phyloP scores from a whole-genome alignment of 2,329 filamentous ascomycete genomes.

The Calonectria hawksworthii region DNA sequence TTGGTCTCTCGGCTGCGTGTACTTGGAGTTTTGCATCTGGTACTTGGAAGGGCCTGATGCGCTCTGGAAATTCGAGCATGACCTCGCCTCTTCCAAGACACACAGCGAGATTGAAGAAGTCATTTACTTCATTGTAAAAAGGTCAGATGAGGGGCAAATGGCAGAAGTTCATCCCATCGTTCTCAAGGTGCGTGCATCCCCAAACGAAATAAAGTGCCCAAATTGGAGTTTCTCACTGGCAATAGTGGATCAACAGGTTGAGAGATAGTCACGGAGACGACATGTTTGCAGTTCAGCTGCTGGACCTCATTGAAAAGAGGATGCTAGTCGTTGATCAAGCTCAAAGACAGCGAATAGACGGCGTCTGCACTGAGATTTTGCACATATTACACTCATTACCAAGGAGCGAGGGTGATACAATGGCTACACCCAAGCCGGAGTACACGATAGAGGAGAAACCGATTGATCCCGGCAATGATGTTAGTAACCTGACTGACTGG shows the following conservation, averaged over 20 bases:
- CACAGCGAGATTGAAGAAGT: no score
- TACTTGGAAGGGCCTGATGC: background rate
- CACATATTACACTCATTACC: no score
- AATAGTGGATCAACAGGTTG: background rate
- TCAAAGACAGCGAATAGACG: no score
- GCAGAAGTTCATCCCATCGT: background rate
- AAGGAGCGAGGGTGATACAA: no score
- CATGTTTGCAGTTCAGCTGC: background rate
- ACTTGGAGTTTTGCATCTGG: constrained; percentile 1
- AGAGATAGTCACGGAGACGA: background rate
- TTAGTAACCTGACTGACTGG: no score
- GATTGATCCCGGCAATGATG: no score
- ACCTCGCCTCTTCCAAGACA: background rate
- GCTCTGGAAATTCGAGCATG: background rate
- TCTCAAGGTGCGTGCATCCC: no score
- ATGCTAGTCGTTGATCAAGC: background rate
- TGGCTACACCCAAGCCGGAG: no score
- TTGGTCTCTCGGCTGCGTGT: constrained; percentile 13
- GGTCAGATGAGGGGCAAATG: no score
- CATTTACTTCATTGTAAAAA: no score
- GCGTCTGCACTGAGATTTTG: no score
- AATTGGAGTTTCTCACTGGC: background rate
- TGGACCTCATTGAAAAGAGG: background rate
- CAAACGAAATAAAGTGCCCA: background rate
- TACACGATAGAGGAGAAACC: no score